Percentiles rank a stretch among this genome's conserved stretches.
Evolutionary conservation across 2,329 filamentous ascomycete genomes (phyloP).

Genomic region (Fusarium sp.): DNA sequence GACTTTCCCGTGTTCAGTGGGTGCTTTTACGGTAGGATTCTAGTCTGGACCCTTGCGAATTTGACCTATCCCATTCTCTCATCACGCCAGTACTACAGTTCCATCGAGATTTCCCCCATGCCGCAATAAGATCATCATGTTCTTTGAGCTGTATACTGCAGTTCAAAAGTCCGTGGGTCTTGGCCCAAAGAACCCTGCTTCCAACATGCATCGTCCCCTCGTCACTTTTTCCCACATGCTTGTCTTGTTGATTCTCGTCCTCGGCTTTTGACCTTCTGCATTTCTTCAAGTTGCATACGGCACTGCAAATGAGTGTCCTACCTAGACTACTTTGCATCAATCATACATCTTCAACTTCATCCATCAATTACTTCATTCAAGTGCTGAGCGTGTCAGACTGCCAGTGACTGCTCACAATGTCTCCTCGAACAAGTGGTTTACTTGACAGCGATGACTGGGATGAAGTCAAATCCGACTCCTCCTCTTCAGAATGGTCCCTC

Average conservation of each 20-base stretch:
- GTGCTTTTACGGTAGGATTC: conserved; percentile 10
- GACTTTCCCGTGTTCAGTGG: conserved; percentile 11
- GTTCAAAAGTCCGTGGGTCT: conserved; percentile 26
- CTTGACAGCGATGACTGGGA: conserved; percentile 52
- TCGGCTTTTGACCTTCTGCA: conserved; percentile 23
- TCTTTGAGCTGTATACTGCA: not conserved
- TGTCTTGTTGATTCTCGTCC: conserved; percentile 5
- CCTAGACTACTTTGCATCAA: conserved; percentile 9
- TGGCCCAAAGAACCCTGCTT: not conserved
- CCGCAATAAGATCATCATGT: not conserved
- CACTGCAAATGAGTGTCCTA: not conserved
- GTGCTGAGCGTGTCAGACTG: not conserved
- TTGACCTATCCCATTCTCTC: not conserved
- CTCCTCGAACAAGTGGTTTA: conserved; percentile 47
- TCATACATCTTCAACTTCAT: conserved; percentile 2
- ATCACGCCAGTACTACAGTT: not conserved
- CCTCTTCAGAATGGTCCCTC: conserved; percentile 35
- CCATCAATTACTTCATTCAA: not conserved
- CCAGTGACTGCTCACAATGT: conserved; percentile 41
- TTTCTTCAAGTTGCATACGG: conserved; percentile 3
- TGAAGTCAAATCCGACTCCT: conserved; percentile 41
- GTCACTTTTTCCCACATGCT: conserved; percentile 34
- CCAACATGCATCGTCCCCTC: not conserved
- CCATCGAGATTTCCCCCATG: conserved; percentile 7
- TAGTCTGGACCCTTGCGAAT: not conserved